Percentiles rank a stretch among this genome's conserved stretches.
Conservation (phyloP, 2,329 filamentous ascomycete species). For the Tolypocladium amazonense region DNA sequence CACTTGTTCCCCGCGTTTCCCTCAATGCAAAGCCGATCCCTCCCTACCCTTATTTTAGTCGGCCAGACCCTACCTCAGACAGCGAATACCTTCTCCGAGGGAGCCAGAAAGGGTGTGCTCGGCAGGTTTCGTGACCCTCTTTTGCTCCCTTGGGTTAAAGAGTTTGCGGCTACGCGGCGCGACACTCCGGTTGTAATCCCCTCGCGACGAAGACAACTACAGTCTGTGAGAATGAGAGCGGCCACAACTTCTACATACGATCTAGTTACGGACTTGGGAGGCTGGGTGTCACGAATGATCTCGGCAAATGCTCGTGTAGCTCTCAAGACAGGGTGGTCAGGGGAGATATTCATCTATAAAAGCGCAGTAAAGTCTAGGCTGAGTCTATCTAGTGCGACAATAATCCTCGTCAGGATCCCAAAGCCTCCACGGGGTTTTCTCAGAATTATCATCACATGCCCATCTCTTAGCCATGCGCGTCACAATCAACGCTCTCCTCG, state of each 20-base stretch:
- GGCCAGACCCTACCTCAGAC: background rate
- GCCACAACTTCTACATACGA: background rate
- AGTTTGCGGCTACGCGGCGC: background rate
- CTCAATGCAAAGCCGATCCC: background rate
- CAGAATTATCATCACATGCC: too few relatives aligned
- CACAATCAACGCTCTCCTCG: slow-evolving; percentile 5
- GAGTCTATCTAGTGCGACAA: background rate
- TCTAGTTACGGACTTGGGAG: background rate
- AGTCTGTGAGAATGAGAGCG: background rate
- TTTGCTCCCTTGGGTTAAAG: background rate
- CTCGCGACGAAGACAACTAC: background rate
- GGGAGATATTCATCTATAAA: background rate
- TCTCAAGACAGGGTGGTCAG: background rate
- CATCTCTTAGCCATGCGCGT: background rate
- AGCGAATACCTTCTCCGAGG: background rate
- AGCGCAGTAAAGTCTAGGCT: background rate
- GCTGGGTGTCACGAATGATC: background rate
- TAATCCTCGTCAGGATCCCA: background rate
- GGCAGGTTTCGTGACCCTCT: background rate
- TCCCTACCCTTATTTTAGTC: background rate
- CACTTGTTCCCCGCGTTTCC: background rate
- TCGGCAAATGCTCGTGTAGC: background rate
- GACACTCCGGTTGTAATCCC: background rate
- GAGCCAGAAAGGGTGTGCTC: background rate
- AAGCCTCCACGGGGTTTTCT: background rate